phyloP scores from a whole-genome alignment of 1,139 yeast genomes.

The Saccharomyces pastorianus region DNA sequence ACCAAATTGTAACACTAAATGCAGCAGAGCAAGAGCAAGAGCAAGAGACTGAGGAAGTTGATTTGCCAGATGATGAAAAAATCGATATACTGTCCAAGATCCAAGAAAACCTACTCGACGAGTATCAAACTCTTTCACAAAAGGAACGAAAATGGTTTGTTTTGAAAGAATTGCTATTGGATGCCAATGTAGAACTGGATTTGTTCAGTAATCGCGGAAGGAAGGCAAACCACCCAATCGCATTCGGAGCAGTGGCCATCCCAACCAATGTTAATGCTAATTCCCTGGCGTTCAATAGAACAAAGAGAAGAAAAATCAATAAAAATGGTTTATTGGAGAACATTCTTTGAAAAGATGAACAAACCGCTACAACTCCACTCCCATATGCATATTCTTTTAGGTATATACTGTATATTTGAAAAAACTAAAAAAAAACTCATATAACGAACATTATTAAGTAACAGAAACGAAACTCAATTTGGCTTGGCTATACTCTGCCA shows the following conservation, averaged over 20 bases:
- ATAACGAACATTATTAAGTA: not conserved
- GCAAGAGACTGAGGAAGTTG: not conserved
- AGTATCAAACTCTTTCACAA: conserved; percentile 16
- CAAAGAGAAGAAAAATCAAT: conserved; percentile 5
- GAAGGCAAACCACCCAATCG: conserved; percentile 12
- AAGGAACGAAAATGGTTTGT: conserved; percentile 29
- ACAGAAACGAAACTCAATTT: not conserved
- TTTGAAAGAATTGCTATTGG: conserved; percentile 27
- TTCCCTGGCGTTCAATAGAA: conserved; percentile 12
- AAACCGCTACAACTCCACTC: not conserved
- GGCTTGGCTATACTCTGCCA: not conserved
- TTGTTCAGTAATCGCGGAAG: conserved; percentile 16
- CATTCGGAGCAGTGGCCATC: conserved; percentile 13
- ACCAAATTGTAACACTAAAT: conserved; percentile 1
- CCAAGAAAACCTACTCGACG: conserved; percentile 16
- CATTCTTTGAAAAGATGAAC: not conserved
- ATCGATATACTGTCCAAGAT: conserved; percentile 19
- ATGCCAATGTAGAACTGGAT: conserved; percentile 30
- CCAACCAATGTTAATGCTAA: conserved; percentile 9
- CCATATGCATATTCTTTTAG: not conserved
- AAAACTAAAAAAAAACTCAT: not conserved
- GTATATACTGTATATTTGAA: not conserved
- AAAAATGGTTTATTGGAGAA: not conserved
- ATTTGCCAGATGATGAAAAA: conserved; percentile 16
- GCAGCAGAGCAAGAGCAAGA: conserved; percentile 2